Evolutionary conservation across 176 grass and related monocot species (phyloP), one percentile per base, ranked within the genome.

Genomic region (Coix lacrymajobi): DNA sequence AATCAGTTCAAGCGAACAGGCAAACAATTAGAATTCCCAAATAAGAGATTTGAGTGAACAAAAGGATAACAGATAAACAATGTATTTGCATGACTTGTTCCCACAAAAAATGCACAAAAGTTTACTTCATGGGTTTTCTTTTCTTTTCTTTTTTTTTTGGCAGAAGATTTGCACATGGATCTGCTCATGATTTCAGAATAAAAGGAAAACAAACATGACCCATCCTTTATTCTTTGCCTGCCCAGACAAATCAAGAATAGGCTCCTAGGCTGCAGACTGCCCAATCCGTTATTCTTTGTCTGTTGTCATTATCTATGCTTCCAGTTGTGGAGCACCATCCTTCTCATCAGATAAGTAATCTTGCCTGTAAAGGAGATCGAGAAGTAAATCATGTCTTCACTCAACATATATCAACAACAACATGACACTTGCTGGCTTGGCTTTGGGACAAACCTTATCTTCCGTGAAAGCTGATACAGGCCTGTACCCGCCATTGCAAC

Each of bases 401-500:
- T 66, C 6, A 3, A 84, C 20, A 69, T 15, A 69, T 15, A 56
- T 48, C 22, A 62, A 73, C 29, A 80, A 38, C 10, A 74, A 28
- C 15, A 76, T 32, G 34, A 33, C 62, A 39, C 48, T 78, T 34
- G 36, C 65, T 40, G 36, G 49, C 38, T 62, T 60, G 36, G 79
- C 25, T 70, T 81, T 17, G 39, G 11, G 79, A 32, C 85, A 73
- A 82, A 94, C 92, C 87, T 84, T 88, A 97, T 85, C 76, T 94
- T 97, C 16, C 92, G 88, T 8, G 89, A 78, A 79, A 97, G 89
- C 79, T 97, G 94, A 76, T 92, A 97, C 45, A 94, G 62, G 61
- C 89, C 87, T 25, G 94, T 94, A 41, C 87, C 79, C 2, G 92
- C 87, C 94, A 94, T 94, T 75, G 89, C 94, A 77, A 92, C 67